phyloP scores from a whole-genome alignment of 1,284 basidiomycete genomes.

The Xerocomus minutiporus region DNA sequence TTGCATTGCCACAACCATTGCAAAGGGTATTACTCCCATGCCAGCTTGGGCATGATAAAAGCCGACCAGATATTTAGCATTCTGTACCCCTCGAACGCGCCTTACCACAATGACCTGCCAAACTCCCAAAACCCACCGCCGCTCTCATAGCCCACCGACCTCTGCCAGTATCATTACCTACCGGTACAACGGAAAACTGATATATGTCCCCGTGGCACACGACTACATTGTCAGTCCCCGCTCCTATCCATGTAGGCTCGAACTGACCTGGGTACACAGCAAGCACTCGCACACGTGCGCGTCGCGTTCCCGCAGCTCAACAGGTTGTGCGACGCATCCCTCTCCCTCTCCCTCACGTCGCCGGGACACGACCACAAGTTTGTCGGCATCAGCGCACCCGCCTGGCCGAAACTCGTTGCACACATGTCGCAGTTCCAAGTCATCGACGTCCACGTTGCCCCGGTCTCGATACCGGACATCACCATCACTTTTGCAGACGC shows the following conservation, averaged over 20 bases:
- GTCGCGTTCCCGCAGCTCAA: constrained; percentile 44
- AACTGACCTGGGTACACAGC: constrained; percentile 31
- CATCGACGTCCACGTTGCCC: constrained; percentile 39
- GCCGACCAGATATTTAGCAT: background rate
- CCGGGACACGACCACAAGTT: constrained; percentile 31
- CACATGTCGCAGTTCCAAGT: constrained; percentile 51
- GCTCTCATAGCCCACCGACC: background rate
- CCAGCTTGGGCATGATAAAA: background rate
- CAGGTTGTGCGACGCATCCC: constrained; percentile 36
- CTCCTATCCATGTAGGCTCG: background rate
- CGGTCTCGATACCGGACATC: constrained; percentile 17
- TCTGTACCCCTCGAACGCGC: background rate
- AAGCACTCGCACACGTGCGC: constrained; percentile 50
- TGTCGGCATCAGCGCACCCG: constrained; percentile 52
- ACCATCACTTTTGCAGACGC: constrained; percentile 19
- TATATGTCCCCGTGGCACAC: constrained; percentile 50
- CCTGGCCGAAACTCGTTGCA: constrained; percentile 48
- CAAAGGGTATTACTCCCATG: too few relatives aligned
- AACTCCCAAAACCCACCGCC: background rate
- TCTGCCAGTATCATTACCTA: constrained; percentile 50
- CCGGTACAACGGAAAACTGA: constrained; percentile 40
- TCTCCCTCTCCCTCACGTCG: constrained; percentile 44
- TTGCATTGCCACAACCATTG: too few relatives aligned
- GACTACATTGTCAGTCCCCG: constrained; percentile 41
- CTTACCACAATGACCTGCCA: constrained; percentile 6